Conservation (phyloP, 208 protist species). For the Trypanosoma cruzi region DNA sequence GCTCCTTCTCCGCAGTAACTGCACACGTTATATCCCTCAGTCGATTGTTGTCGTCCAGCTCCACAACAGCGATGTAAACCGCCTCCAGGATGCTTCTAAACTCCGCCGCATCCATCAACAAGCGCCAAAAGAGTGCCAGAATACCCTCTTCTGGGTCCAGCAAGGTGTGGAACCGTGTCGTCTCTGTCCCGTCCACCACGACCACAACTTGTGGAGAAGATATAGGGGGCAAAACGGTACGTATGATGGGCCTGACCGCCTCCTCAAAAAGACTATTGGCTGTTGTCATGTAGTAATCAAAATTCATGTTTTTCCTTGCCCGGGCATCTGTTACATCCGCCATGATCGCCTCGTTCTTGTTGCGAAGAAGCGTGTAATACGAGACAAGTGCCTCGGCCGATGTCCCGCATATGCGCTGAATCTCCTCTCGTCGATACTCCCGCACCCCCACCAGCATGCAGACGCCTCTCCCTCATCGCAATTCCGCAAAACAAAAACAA, state of each 20-base stretch:
- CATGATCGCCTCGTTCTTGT: slow-evolving; percentile 36
- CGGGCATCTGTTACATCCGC: slow-evolving; percentile 71
- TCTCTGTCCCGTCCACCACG: slow-evolving; percentile 54
- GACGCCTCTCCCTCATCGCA: not conserved
- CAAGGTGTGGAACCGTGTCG: slow-evolving; percentile 36
- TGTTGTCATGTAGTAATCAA: slow-evolving; percentile 38
- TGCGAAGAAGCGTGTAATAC: slow-evolving; percentile 54
- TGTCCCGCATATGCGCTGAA: slow-evolving; percentile 10
- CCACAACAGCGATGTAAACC: slow-evolving; percentile 54
- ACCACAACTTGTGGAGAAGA: slow-evolving; percentile 47
- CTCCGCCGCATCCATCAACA: slow-evolving; percentile 1
- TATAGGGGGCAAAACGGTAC: slow-evolving; percentile 33
- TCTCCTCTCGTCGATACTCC: slow-evolving; percentile 44
- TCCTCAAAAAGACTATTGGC: slow-evolving; percentile 31
- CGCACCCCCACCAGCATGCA: slow-evolving; percentile 56
- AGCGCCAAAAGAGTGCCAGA: slow-evolving; percentile 31
- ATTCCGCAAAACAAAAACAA: slow-evolving; percentile 15
- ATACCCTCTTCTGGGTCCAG: slow-evolving; percentile 51
- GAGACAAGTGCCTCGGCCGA: slow-evolving; percentile 32
- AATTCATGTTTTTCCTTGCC: slow-evolving; percentile 57
- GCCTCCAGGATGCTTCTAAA: slow-evolving; percentile 32
- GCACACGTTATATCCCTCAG: slow-evolving; percentile 41
- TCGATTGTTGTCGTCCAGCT: slow-evolving; percentile 56
- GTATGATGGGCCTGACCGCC: slow-evolving; percentile 47
- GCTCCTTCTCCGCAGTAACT: slow-evolving; percentile 19